phyloP scores from a whole-genome alignment of 169 alveolate species.

The Eimeria falciformis region DNA sequence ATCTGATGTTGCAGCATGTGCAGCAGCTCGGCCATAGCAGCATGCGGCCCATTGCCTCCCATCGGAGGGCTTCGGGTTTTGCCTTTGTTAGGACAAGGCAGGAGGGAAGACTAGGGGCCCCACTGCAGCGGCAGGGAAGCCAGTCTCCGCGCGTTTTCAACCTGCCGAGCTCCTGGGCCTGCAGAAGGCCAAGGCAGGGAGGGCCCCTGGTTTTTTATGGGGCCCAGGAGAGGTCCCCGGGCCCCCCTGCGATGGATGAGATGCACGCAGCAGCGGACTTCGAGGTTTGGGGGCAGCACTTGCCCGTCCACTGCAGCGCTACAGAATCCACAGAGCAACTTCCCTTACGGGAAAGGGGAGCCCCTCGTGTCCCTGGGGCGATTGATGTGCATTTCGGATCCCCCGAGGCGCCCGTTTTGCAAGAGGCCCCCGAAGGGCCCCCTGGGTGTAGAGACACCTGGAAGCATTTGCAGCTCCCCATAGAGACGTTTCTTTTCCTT shows the following conservation, averaged over 20 bases:
- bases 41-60: not conserved
- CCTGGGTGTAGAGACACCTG: not conserved
- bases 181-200: constrained; percentile 17
- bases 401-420: not conserved
- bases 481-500: not conserved
- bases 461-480: constrained; percentile 42
- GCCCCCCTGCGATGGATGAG: not conserved
- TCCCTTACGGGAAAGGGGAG: not conserved
- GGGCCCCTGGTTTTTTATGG: not conserved
- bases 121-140: no score
- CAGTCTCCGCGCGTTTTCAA: not conserved
- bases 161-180: not conserved
- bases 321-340: not conserved
- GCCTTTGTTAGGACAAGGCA: not conserved
- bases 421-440: not conserved
- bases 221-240: not conserved
- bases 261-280: constrained; percentile 4
- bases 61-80: not conserved
- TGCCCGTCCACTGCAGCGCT: not conserved
- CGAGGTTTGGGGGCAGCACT: constrained; percentile 35
- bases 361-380: not conserved
- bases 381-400: not conserved
- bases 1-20: not conserved
- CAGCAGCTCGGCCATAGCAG: not conserved
- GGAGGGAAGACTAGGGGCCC: not conserved